Base-by-base conservation (phyloP, 306 rosid genomes). In the Lupinus albus region DNA sequence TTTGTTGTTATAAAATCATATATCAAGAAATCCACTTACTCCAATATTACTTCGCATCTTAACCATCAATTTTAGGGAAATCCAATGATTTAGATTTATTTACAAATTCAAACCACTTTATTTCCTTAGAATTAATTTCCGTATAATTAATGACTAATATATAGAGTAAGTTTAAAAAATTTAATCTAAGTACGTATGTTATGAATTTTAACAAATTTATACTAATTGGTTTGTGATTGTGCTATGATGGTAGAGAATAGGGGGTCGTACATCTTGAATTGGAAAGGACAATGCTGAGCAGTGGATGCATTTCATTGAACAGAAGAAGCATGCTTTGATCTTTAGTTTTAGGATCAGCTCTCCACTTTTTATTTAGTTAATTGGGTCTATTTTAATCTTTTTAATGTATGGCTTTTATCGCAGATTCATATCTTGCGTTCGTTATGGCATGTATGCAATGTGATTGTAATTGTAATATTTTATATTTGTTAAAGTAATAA, bases 251-350 rank as follows among this genome's bases (percentile, higher is more conserved):
- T 5, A 18, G 15, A n/a, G 39, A 28, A 45, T 20, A 74, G 87
- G 68, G 6, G 71, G 62, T 46, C 75, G 44, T 38, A 78, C 73
- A 16, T 3, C 3, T 3, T 75, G 74, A 60, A 58, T 28, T 14
- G 17, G 30, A 17, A 56, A 65, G 42, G 35, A 41, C 0, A 10
- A 14, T 18, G 72, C 38, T 33, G 4, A 25, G 30, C 30, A 25
- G 51, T 41, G 53, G 20, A 6, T 55, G 8, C 48, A 30, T 70
- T 48, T 36, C 32, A 60, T 39, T 38, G 1, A 47, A 48, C 50
- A 21, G 1, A 47, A 48, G 61, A 47, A 28, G 8, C 11, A 12
- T 7, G 11, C 49, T 0, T 46, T 60, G 17, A 5, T 59, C 32
- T 44, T 42, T 7, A 14, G 9, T 42, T 55, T 25, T 38, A 36